Evolutionary conservation across 2,329 filamentous ascomycete genomes (phyloP), one percentile per base, ranked within the genome.

Genomic region (Aspergillus fumigatus): DNA sequence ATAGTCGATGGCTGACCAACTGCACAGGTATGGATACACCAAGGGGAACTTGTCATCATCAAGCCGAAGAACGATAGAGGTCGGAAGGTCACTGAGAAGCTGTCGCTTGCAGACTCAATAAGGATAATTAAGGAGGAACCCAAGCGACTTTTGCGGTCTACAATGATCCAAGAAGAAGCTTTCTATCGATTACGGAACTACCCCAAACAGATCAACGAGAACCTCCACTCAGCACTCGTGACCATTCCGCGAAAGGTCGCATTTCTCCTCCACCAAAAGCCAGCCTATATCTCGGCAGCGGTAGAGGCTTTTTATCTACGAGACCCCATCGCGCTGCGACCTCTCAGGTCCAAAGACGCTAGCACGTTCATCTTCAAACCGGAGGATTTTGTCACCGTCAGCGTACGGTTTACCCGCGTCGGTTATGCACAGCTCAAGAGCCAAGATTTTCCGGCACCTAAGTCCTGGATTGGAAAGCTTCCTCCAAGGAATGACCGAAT

Each of bases 241-340:
- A 88, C 84, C 0, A 80, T 99, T 32, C 94, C 94, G 0, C 85
- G 94, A 57, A 92, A 88, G 63, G 76, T 96, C 27, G 93, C 92
- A 6, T 87, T 87, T 62, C 80, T 97, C 40, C 77, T 99, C 2
- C 89, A 93, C 65, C 77, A 83, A 47, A 84, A 87, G 23, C 90
- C 92, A 0, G 83, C 86, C 17, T 86, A 89, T 58, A 86, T 97
- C 56, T 88, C 92, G 2, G 86, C 92, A 0, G 92, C 91, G 1
- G 84, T 93, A 2, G 95, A 99, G 73, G 86, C 89, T 0, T 97
- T 99, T 73, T 97, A 97, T 71, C 82, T 96, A 14, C 86, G 94
- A 59, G 92, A 97, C 67, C 88, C 91, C 0, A 81, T 91, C 56
- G 82, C 88, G 0, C 74, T 97, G 47, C 88, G 87, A 54, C 84